Evolutionary conservation across 768 basidiomycete genomes (phyloP).

Genomic region (Candolleomyces aberdarensis): DNA sequence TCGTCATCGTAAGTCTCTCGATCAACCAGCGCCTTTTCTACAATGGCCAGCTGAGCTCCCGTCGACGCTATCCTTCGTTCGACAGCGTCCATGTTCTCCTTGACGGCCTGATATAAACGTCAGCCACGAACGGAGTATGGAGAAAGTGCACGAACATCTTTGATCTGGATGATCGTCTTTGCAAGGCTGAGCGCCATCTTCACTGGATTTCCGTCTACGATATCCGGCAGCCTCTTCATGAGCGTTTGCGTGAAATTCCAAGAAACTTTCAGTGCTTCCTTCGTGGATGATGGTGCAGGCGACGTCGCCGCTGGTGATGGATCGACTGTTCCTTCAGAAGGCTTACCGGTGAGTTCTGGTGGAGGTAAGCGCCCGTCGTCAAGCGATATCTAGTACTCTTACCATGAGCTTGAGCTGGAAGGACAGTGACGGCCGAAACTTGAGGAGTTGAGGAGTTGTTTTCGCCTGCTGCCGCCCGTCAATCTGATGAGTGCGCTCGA

Average conservation of each 20-base stretch:
- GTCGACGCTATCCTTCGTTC: not conserved
- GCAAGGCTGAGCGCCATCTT: not conserved
- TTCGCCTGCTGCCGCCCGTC: too few species aligned
- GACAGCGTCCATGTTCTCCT: not conserved
- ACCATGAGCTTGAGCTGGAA: too few species aligned
- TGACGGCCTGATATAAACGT: not conserved
- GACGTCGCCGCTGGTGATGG: too few species aligned
- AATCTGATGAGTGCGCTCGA: too few species aligned
- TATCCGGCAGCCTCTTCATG: not conserved
- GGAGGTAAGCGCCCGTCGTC: too few species aligned
- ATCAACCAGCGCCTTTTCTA: not conserved
- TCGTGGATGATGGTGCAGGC: not conserved
- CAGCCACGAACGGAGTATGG: not conserved
- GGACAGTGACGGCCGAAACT: too few species aligned
- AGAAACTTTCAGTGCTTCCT: not conserved
- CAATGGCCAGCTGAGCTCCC: not conserved
- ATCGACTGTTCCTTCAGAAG: too few species aligned
- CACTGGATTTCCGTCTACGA: constrained; percentile 1
- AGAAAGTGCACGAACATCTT: not conserved
- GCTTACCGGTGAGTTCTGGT: too few species aligned
- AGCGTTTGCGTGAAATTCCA: not conserved
- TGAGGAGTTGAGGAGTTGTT: too few species aligned
- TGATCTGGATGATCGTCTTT: not conserved
- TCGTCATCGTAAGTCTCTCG: not conserved
- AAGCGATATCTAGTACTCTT: too few species aligned